Base-by-base conservation (phyloP, 805 yeast species). In the Isabelozyma gotoi region DNA sequence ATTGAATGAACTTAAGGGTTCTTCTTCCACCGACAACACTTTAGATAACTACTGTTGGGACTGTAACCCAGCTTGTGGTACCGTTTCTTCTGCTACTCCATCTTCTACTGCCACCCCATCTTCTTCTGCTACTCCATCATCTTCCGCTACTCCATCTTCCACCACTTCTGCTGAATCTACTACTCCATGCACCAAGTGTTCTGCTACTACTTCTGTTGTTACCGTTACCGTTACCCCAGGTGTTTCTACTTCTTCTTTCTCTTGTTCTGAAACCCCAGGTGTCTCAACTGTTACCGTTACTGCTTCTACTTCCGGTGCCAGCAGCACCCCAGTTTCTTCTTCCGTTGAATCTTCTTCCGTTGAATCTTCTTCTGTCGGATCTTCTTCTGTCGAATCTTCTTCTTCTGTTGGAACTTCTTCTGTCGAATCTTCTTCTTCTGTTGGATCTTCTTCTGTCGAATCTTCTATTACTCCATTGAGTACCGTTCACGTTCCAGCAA, bases 401-500 rank as follows among this genome's bases (percentile, higher is more conserved):
- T 18, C 36, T 36, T 10, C 42, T 19, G 18, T 36, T 38, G n/a
- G 7, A n/a, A 33, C 17, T 19, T 38, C 38, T 18, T 19, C 16
- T 14, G 33, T 19, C 8, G 19, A 4, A 15, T 33, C 36, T n/a
- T 40, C 43, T 27, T 19, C 41, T 17, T 20, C 36, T 15, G 34
- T 36, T 34, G 3, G 16, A n/a, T 4, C 41, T 17, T 29, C 39
- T 10, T 11, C 33, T n/a, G 33, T 19, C 18, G 21, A 7, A 12
- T 33, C 19, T 15, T 32, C 40, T 17, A 19, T 43, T n/a, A 38
- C 37, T 19, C 14, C 16, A 19, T 11, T 24, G 16, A 38, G 34
- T 24, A 27, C 40, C 19, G 32, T 24, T 18, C 16, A 27, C 19
- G 32, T 5, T 18, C 46, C 36, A 27, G 49, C 51, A 33, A 62